Percentiles rank a stretch among this genome's conserved stretches.
phyloP scores from a whole-genome alignment of 768 basidiomycete genomes.

The Phylloporus scabripes region DNA sequence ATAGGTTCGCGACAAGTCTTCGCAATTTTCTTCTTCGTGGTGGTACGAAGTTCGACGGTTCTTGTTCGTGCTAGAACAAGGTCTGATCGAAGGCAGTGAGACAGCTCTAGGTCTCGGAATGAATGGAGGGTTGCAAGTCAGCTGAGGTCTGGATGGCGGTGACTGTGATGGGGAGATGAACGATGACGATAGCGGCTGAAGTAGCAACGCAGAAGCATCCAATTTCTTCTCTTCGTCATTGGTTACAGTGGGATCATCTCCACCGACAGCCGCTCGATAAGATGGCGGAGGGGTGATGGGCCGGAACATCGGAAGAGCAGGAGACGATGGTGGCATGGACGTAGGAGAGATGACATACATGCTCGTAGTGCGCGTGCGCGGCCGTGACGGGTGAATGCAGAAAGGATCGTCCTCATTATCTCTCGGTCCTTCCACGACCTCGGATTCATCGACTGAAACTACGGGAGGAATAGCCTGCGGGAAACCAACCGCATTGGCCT shows the following conservation, averaged over 20 bases:
- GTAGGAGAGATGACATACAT: slow-evolving; percentile 19
- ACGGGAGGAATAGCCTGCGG: slow-evolving; percentile 9
- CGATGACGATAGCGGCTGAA: slow-evolving; percentile 23
- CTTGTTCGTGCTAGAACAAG: slow-evolving; percentile 4
- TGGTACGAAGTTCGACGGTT: slow-evolving; percentile 15
- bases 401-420: slow-evolving; percentile 24
- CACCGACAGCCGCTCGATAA: slow-evolving; percentile 13
- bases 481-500: slow-evolving; percentile 17
- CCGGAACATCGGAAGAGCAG: slow-evolving; percentile 19
- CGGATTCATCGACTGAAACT: slow-evolving; percentile 2
- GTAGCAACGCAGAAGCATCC: slow-evolving; percentile 23
- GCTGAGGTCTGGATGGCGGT: slow-evolving; percentile 7
- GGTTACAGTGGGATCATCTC: background rate
- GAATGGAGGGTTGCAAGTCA: slow-evolving; percentile 8
- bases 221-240: slow-evolving; percentile 8
- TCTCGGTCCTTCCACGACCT: background rate
- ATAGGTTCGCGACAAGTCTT: slow-evolving; percentile 29
- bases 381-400: slow-evolving; percentile 14
- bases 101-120: slow-evolving; percentile 22
- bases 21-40: slow-evolving; percentile 15
- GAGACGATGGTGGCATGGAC: slow-evolving; percentile 1
- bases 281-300: slow-evolving; percentile 25
- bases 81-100: slow-evolving; percentile 17
- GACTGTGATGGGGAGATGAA: slow-evolving; percentile 11
- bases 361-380: slow-evolving; percentile 28